Evolutionary conservation across 2,329 filamentous ascomycete genomes (phyloP).

Genomic region (Chrysoporthe puriensis): DNA sequence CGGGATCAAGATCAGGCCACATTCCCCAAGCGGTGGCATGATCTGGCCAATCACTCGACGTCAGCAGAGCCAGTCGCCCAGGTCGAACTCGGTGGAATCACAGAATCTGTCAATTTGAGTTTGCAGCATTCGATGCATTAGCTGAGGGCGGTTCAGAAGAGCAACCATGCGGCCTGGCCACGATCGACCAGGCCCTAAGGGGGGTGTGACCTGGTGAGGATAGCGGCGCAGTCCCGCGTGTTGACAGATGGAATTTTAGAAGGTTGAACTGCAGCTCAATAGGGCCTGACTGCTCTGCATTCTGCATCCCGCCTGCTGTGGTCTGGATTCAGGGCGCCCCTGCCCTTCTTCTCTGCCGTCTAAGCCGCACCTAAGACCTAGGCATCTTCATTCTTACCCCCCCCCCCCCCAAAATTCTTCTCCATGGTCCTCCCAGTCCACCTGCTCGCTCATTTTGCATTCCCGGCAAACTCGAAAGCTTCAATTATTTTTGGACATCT

Average conservation of each 20-base stretch:
- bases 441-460: too few species aligned
- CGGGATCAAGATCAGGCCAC: constrained; percentile 24
- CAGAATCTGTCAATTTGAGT: not conserved
- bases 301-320: too few species aligned
- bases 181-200: not conserved
- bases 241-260: not conserved
- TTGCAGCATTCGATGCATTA: not conserved
- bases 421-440: too few species aligned
- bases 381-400: too few species aligned
- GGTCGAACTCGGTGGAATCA: not conserved
- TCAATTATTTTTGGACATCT: too few species aligned
- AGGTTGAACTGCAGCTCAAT: too few species aligned
- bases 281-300: too few species aligned
- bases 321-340: too few species aligned
- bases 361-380: too few species aligned
- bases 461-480: too few species aligned
- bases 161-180: not conserved
- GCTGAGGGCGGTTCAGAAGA: not conserved
- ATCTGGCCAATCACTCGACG: not conserved
- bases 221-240: not conserved
- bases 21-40: constrained; percentile 18
- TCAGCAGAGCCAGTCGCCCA: not conserved
- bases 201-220: not conserved
- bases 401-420: too few species aligned
- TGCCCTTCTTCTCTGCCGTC: too few species aligned